Conservation (phyloP, 2,329 filamentous ascomycete genomes). For the Colletotrichum eleusines region DNA sequence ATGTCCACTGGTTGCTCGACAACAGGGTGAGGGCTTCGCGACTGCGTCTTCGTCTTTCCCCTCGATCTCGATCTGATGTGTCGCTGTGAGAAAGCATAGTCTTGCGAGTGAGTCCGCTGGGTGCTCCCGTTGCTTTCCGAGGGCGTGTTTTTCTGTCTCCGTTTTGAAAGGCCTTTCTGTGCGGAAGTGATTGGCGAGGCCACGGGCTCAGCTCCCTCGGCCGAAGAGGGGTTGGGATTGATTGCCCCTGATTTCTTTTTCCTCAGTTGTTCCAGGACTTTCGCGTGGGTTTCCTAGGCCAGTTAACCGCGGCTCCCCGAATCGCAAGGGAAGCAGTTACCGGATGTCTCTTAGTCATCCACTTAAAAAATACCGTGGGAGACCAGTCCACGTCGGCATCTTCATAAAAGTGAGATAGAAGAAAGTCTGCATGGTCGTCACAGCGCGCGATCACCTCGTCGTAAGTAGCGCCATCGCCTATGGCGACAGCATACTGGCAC, state of each 20-base stretch:
- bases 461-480: slow-evolving; percentile 65
- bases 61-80: slow-evolving; percentile 34
- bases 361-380: slow-evolving; percentile 61
- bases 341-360: slow-evolving; percentile 57
- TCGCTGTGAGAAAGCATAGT: slow-evolving; percentile 10
- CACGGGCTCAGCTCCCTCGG: slow-evolving; percentile 1
- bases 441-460: slow-evolving; percentile 63
- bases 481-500: slow-evolving; percentile 62
- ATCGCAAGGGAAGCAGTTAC: slow-evolving; percentile 49
- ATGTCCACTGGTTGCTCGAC: background rate
- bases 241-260: slow-evolving; percentile 11
- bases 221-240: background rate
- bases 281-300: slow-evolving; percentile 27
- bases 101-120: slow-evolving; percentile 19
- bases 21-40: slow-evolving; percentile 9
- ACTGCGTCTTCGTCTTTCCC: slow-evolving; percentile 33
- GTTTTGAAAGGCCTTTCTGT: slow-evolving; percentile 34
- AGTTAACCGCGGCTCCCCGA: background rate
- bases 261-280: slow-evolving; percentile 26
- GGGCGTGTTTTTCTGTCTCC: slow-evolving; percentile 7
- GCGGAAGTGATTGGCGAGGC: slow-evolving; percentile 1
- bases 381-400: slow-evolving; percentile 58
- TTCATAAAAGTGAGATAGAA: slow-evolving; percentile 63
- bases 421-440: slow-evolving; percentile 62
- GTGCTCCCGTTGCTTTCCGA: slow-evolving; percentile 1